Percentiles rank a stretch among this genome's conserved stretches.
Conservation (phyloP, 257 asterid species). For the Linaria vulgaris region DNA sequence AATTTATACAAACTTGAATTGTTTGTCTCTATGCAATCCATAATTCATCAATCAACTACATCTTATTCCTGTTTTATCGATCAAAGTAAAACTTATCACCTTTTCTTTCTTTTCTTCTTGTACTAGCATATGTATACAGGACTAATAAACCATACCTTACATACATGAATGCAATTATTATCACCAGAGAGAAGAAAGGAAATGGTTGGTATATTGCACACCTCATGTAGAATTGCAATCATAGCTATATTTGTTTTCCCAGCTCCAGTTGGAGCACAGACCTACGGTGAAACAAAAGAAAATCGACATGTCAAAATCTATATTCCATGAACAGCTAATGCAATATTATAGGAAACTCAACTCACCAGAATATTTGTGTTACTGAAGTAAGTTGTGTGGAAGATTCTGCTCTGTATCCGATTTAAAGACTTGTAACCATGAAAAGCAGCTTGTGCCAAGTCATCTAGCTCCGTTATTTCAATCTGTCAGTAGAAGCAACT, state of each 20-base stretch:
- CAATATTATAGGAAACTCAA: conserved; percentile 9
- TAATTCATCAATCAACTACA: conserved; percentile 7
- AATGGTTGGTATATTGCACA: conserved; percentile 22
- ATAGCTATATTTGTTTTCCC: conserved; percentile 98
- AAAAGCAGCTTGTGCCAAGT: conserved; percentile 96
- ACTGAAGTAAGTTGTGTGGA: conserved; percentile 76
- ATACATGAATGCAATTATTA: conserved; percentile 16
- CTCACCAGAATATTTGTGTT: conserved; percentile 90
- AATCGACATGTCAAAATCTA: conserved; percentile 29
- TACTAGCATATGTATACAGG: neutral
- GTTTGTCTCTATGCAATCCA: neutral
- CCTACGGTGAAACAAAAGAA: conserved; percentile 47
- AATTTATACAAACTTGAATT: neutral
- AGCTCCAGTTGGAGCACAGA: conserved; percentile 99
- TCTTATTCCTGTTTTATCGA: conserved; percentile 5
- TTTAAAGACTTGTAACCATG: conserved; percentile 91
- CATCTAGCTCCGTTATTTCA: conserved; percentile 94
- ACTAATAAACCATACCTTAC: conserved; percentile 7
- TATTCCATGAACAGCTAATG: conserved; percentile 18
- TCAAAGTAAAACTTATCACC: neutral
- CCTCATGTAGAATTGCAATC: conserved; percentile 93
- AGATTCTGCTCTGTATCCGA: conserved; percentile 96
- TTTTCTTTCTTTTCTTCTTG: neutral
- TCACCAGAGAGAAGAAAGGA: neutral
- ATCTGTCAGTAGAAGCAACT: conserved; percentile 53